phyloP scores from a whole-genome alignment of 2,329 filamentous ascomycete species.

The Lecanicillium sp. region DNA sequence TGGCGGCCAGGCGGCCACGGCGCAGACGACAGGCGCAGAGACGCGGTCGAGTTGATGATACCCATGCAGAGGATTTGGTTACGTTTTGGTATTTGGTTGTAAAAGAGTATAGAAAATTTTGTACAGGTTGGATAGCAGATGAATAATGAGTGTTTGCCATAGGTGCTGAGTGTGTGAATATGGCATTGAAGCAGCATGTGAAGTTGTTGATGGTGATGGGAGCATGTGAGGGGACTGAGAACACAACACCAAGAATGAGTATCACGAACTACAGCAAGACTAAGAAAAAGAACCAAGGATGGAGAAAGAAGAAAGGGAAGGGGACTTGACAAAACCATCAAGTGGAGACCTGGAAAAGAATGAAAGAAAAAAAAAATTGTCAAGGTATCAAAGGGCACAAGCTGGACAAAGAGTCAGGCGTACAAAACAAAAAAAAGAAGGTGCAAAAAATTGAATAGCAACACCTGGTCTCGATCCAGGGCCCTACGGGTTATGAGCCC shows the following conservation, averaged over 20 bases:
- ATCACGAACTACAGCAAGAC: not conserved
- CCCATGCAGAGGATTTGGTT: not conserved
- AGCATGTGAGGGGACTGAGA: not conserved
- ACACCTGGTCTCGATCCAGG: constrained; percentile 16
- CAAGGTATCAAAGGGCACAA: not conserved
- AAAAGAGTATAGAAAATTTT: not conserved
- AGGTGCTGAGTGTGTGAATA: not conserved
- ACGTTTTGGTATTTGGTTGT: not conserved
- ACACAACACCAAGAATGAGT: not conserved
- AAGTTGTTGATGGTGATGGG: not conserved
- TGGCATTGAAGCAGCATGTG: no score
- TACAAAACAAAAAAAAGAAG: not conserved
- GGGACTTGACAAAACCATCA: no score
- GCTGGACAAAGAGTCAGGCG: not conserved
- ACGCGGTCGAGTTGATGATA: constrained; percentile 10
- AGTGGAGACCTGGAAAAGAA: no score
- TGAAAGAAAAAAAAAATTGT: not conserved
- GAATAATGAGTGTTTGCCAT: not conserved
- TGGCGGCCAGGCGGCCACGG: no score
- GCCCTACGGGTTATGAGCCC: constrained; percentile 14
- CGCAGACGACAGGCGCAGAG: not conserved
- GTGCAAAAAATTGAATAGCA: constrained; percentile 10
- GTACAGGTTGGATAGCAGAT: not conserved
- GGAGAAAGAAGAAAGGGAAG: not conserved
- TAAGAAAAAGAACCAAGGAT: not conserved